Conservation (phyloP, 345 rosid genomes). For the Conringia planisiliqua region DNA sequence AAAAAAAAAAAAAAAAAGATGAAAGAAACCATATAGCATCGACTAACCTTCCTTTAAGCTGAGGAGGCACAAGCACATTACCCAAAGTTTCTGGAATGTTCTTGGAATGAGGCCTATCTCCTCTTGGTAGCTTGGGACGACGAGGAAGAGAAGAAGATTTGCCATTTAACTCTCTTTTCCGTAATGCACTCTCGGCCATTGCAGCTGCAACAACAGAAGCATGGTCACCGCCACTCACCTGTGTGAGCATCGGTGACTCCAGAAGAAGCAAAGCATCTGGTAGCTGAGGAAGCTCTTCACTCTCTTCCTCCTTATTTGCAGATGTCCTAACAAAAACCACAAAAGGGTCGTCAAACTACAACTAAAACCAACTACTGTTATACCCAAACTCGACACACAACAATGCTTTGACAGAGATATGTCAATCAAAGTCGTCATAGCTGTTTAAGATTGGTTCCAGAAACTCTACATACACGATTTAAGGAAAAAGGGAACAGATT, state of each 20-base stretch:
- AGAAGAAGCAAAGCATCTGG: constrained; percentile 84
- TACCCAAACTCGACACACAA: neutral
- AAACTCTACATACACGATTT: neutral
- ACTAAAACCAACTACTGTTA: neutral
- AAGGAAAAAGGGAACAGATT: neutral
- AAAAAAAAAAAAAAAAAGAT: neutral
- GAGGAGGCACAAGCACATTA: constrained; percentile 74
- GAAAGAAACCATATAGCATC: neutral
- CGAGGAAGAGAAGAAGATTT: constrained; percentile 42
- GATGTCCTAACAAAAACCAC: constrained; percentile 32
- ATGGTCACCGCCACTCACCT: constrained; percentile 42
- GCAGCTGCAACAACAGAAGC: constrained; percentile 79
- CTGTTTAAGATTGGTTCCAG: neutral
- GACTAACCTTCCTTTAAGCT: constrained; percentile 79
- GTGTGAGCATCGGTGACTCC: constrained; percentile 44
- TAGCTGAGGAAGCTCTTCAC: constrained; percentile 42
- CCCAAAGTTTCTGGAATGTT: constrained; percentile 57
- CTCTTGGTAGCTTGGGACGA: constrained; percentile 59
- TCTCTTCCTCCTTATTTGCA: constrained; percentile 22
- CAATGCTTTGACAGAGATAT: neutral
- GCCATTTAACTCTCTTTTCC: constrained; percentile 60
- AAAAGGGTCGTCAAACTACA: neutral
- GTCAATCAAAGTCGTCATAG: neutral
- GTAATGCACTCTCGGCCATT: constrained; percentile 54
- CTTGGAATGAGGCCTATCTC: constrained; percentile 47